Conservation (phyloP, 345 rosid genomes). For the Rhizophora apiculata region DNA sequence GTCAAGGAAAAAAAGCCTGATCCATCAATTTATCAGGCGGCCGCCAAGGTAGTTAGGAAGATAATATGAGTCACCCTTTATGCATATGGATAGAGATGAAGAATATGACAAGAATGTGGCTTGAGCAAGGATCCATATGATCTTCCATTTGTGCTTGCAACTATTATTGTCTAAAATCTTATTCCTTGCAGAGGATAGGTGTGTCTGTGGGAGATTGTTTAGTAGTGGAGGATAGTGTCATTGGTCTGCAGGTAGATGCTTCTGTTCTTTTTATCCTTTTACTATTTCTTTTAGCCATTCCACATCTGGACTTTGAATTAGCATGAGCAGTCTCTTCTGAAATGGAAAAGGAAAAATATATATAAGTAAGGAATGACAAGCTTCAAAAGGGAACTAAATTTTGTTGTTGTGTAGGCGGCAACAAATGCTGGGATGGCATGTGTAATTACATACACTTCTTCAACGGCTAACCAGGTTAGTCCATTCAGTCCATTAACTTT, state of each 20-base stretch:
- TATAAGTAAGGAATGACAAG: not conserved
- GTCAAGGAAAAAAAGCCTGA: slow-evolving; percentile 96
- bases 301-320: not conserved
- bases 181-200: slow-evolving; percentile 56
- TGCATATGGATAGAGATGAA: not conserved
- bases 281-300: not conserved
- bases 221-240: slow-evolving; percentile 94
- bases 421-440: slow-evolving; percentile 87
- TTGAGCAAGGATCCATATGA: not conserved
- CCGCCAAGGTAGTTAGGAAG: slow-evolving; percentile 51
- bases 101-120: not conserved
- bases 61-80: not conserved
- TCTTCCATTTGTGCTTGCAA: not conserved
- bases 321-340: too few relatives aligned
- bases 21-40: slow-evolving; percentile 79
- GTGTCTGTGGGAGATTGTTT: slow-evolving; percentile 73
- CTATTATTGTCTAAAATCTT: slow-evolving; percentile 9
- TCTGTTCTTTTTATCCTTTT: not conserved
- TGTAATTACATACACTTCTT: slow-evolving; percentile 72
- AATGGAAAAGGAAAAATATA: too few relatives aligned
- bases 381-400: slow-evolving; percentile 5
- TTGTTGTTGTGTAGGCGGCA: slow-evolving; percentile 61
- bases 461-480: slow-evolving; percentile 85
- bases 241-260: slow-evolving; percentile 65
- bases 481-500: not conserved